Conservation (phyloP, 306 rosid species). For the Luffa aegyptiaca region DNA sequence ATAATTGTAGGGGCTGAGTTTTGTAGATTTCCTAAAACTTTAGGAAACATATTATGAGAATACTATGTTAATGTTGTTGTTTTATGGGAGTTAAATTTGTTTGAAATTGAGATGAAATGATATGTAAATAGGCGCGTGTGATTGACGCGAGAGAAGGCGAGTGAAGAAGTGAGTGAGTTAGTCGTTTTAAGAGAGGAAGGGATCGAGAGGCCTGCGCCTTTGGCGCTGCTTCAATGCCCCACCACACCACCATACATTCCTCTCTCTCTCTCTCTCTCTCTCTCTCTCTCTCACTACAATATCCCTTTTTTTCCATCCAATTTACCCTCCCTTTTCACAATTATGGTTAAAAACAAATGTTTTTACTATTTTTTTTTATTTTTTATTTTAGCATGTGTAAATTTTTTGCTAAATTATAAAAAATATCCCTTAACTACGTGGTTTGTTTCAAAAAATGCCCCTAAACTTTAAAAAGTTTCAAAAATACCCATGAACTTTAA, state of each 20-base stretch:
- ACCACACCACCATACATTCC: conserved; percentile 13
- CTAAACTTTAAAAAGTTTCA: too few species aligned
- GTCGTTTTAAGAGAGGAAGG: not conserved
- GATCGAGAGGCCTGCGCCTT: conserved; percentile 38
- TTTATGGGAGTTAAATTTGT: not conserved
- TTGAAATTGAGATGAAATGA: not conserved
- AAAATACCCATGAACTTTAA: too few species aligned
- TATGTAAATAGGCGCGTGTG: not conserved
- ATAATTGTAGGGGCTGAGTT: not conserved
- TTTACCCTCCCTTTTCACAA: not conserved
- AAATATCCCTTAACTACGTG: too few species aligned
- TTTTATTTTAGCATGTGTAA: too few species aligned
- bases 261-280: conserved; percentile 2
- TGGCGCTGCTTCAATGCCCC: conserved; percentile 37
- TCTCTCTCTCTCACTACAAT: not conserved
- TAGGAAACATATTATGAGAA: not conserved
- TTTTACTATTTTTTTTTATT: too few species aligned
- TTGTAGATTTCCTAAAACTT: not conserved
- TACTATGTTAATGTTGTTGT: not conserved
- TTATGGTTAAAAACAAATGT: not conserved
- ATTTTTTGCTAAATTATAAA: too few species aligned
- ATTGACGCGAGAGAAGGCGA: not conserved
- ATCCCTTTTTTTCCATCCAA: not conserved
- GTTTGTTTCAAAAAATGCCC: too few species aligned
- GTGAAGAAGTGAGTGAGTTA: conserved; percentile 2